phyloP scores from a whole-genome alignment of 441 rosid genomes.

The Pelargonium australe region DNA sequence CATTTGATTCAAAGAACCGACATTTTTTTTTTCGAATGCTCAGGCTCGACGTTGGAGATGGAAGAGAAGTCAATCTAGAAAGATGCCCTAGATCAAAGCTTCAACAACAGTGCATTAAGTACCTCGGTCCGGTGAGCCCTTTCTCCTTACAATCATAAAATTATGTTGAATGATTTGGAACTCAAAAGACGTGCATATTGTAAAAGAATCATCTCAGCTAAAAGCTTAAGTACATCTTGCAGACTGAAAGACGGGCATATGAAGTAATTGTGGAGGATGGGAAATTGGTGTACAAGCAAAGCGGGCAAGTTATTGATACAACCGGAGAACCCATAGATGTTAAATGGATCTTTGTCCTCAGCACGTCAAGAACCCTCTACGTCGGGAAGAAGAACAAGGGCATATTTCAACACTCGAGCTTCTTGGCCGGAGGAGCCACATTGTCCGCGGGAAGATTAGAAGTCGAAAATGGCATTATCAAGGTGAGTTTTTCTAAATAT shows the following conservation, averaged over 20 bases:
- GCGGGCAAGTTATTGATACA: conserved; percentile 57
- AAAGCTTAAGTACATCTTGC: conserved; percentile 12
- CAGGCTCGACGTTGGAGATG: conserved; percentile 98
- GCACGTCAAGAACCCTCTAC: conserved; percentile 69
- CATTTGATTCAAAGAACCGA: conserved; percentile 15
- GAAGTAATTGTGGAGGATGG: conserved; percentile 61
- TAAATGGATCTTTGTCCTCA: conserved; percentile 91
- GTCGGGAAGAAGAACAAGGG: conserved; percentile 85
- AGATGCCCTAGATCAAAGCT: conserved; percentile 66
- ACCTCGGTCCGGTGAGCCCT: conserved; percentile 76
- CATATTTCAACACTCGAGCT: conserved; percentile 94
- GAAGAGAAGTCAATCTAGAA: conserved; percentile 71
- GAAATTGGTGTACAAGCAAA: conserved; percentile 57
- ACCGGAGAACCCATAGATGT: conserved; percentile 45
- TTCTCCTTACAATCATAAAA: background rate
- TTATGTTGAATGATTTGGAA: too few species aligned
- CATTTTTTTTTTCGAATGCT: conserved; percentile 19
- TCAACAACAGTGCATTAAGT: conserved; percentile 89
- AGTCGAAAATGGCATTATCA: conserved; percentile 59
- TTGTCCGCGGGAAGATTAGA: conserved; percentile 79
- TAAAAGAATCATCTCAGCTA: too few species aligned
- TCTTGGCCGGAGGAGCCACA: conserved; percentile 94
- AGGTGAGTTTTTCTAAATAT: conserved; percentile 35
- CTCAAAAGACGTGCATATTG: too few species aligned
- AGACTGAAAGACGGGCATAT: conserved; percentile 76